Base-by-base conservation (phyloP, 257 asterid species). In the Lavandula angustifolia region DNA sequence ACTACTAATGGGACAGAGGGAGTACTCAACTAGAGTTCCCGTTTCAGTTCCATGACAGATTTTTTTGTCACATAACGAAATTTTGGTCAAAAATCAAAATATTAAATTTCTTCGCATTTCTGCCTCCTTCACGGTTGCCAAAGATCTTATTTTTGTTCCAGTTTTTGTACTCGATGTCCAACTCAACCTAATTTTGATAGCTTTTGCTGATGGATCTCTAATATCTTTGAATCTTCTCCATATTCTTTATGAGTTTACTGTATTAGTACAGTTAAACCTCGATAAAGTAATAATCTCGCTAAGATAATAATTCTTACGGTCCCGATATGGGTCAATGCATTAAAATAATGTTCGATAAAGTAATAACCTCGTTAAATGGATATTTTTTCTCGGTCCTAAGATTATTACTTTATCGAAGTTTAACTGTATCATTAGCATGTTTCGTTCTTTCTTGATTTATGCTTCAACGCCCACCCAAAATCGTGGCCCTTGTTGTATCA, bases 401-500 rank as follows among this genome's bases (percentile, higher is more conserved):
- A n/a, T n/a, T n/a, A n/a, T n/a, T n/a, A n/a, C n/a, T n/a, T n/a
- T n/a, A n/a, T n/a, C n/a, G n/a, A n/a, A n/a, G n/a, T n/a, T n/a
- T 44, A n/a, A n/a, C n/a, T n/a, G n/a, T n/a, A 56, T 33, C 12
- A 42, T 22, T 38, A 55, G 2, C 27, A 22, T 22, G 27, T 12
- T 54, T 17, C 7, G 27, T 57, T 8, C 29, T 37, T 18, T 64
- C 54, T 48, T 54, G 44, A 2, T 40, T 16, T 61, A 8, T 29
- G 34, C 50, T 38, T 7, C n/a, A 47, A 9, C 16, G 46, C 47
- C 46, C 47, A n/a, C 38, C 51, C 61, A 27, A 54, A 41, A 42
- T 60, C 47, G 3, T 2, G 37, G 69, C 70, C 70, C 53, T 41
- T 64, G 44, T 53, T 67, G 29, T 66, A 76, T 62, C 83, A 89